These are phyloP conservation scores for Rhodotorula paludigena DNA, from an alignment of 768 basidiomycete species.

Conservation along the genomic window DNA sequence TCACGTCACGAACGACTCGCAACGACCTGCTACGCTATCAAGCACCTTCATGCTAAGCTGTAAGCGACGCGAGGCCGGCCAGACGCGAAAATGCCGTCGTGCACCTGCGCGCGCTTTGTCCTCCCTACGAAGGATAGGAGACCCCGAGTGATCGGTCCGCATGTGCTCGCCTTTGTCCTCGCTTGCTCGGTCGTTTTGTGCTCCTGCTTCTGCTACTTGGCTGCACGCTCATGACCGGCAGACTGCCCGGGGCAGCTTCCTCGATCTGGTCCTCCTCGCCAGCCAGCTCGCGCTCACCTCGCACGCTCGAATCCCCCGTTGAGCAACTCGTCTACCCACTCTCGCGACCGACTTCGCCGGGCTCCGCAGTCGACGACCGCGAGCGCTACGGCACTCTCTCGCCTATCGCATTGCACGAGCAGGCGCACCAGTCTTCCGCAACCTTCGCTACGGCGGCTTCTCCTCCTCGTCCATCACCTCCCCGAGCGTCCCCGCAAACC, in stretches of 20 bases:
- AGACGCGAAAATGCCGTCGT: neutral
- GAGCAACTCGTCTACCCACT: neutral
- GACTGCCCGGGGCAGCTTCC: neutral
- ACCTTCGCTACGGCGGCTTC: neutral
- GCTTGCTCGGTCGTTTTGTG: too few species aligned
- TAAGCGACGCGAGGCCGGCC: too few species aligned
- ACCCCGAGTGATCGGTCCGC: neutral
- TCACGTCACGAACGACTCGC: too few species aligned
- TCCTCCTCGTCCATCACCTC: too few species aligned
- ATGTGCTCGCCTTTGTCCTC: too few species aligned
- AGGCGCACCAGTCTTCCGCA: neutral
- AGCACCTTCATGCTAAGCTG: too few species aligned
- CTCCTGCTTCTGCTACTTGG: neutral
- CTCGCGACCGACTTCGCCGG: neutral
- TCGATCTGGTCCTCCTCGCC: neutral
- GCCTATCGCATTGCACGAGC: too few species aligned
- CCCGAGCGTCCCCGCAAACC: too few species aligned
- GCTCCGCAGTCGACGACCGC: neutral
- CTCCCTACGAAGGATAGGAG: neutral
- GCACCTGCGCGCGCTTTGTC: neutral
- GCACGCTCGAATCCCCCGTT: neutral
- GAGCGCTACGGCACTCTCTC: neutral
- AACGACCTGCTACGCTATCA: too few species aligned
- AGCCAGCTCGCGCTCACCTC: neutral
- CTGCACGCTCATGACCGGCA: neutral